Base-by-base conservation (phyloP, 768 basidiomycete genomes). In the Boletus sp. region DNA sequence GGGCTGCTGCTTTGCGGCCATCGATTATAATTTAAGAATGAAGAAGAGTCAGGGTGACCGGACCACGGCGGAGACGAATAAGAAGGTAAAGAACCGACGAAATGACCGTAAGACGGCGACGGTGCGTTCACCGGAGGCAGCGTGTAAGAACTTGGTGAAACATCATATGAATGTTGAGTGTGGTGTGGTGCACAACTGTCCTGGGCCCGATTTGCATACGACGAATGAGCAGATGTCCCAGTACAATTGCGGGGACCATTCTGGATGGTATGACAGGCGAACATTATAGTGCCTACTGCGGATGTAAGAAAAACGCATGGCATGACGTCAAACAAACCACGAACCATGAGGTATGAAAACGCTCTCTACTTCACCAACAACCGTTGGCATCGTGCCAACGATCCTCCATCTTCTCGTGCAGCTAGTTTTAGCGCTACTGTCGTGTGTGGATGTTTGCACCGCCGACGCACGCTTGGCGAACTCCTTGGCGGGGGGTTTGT, bases 291-390 rank as follows among this genome's bases (percentile, higher is more conserved):
- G 47, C 74, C 74, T 75, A 65, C 28, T 24, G 17, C 30, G 29
- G 47, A 42, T 53, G 58, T 61, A 46, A 64, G 64, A 60, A 67
- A 62, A 71, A 63, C 64, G 52, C 70, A 68, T 72, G 70, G 65
- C 47, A 59, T 72, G 72, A 72, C 72, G 69, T 72, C 72, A 71
- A 67, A 72, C 60, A 53, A 69, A 57, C 48, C 65, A 65, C 83
- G 64, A 70, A 88, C 91, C 91, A 83, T 94, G 90, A 70, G 92
- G 91, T 73, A 92, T 91, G 73, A 90, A 93, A 60, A 93, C 87
- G 74, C 89, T 92, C 70, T 92, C 90, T 30, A 92, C 88, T 72
- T 86, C 83, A 56, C 79, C 80, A 49, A 77, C 77, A 56, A 81
- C 78, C 37, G 81, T 79, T 67, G 79, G 77, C 79, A 89, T 82